phyloP scores from a whole-genome alignment of 2,329 filamentous ascomycete species.

The Dendryphion nanum region DNA sequence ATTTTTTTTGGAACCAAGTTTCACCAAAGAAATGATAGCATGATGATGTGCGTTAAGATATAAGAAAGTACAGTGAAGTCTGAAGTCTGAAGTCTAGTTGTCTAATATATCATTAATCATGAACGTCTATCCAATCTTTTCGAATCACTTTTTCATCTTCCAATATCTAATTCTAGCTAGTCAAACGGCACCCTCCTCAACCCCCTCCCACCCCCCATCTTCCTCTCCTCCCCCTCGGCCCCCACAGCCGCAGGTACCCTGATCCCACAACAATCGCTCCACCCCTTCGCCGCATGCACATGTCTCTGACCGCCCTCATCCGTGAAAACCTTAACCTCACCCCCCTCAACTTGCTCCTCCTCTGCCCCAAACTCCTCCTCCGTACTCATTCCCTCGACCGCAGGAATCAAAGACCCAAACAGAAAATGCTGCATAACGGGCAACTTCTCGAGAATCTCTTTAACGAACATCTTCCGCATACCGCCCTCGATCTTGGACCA shows the following conservation, averaged over 20 bases:
- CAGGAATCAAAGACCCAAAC: slow-evolving; percentile 82
- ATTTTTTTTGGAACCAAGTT: no score
- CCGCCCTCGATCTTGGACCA: slow-evolving; percentile 93
- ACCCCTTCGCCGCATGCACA: slow-evolving; percentile 66
- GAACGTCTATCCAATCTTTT: no score
- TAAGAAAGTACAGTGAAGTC: no score
- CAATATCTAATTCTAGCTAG: slow-evolving; percentile 39
- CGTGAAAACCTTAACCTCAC: slow-evolving; percentile 57
- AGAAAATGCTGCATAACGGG: slow-evolving; percentile 99
- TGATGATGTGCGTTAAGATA: no score
- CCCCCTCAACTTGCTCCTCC: slow-evolving; percentile 44
- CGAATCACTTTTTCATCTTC: neutral
- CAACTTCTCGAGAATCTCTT: slow-evolving; percentile 87
- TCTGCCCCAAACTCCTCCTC: slow-evolving; percentile 50
- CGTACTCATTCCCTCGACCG: slow-evolving; percentile 75
- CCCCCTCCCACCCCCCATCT: slow-evolving; percentile 59
- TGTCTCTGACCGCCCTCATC: slow-evolving; percentile 67
- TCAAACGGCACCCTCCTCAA: slow-evolving; percentile 80
- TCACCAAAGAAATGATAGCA: no score
- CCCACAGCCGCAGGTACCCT: slow-evolving; percentile 93
- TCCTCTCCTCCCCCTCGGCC: slow-evolving; percentile 84
- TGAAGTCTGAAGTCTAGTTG: no score
- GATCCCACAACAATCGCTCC: slow-evolving; percentile 98
- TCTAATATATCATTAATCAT: no score
- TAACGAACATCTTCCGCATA: slow-evolving; percentile 96